Evolutionary conservation across 805 yeast genomes (phyloP).

Genomic region (Yarrowia keelungensis): DNA sequence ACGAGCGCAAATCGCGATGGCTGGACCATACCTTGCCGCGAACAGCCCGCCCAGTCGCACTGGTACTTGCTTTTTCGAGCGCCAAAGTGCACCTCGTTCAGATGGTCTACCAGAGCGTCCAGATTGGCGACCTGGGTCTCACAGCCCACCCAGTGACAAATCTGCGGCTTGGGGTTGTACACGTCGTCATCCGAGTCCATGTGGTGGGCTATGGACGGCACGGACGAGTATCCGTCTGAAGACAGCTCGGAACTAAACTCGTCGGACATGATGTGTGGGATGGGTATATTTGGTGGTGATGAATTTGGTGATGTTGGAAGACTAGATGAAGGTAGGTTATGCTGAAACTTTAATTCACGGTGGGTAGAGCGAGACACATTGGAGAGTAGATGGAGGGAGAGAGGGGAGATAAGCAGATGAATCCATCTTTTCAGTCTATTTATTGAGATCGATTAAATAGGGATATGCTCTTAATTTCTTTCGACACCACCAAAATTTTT

Average conservation of each 20-base stretch:
- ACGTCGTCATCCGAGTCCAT: constrained; percentile 43
- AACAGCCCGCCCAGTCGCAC: constrained; percentile 70
- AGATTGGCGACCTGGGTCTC: constrained; percentile 47
- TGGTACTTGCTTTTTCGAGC: constrained; percentile 52
- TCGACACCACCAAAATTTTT: too few relatives aligned
- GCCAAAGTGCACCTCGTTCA: constrained; percentile 53
- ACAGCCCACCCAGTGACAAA: constrained; percentile 55
- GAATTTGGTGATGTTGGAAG: constrained; percentile 6
- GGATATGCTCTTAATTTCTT: too few relatives aligned
- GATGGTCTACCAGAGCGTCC: constrained; percentile 54
- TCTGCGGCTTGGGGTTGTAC: constrained; percentile 43
- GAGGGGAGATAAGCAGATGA: background rate
- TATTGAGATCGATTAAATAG: too few relatives aligned
- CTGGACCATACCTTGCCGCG: constrained; percentile 58
- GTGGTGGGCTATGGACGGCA: constrained; percentile 42
- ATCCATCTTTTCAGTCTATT: too few relatives aligned
- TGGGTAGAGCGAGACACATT: background rate
- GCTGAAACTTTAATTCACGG: background rate
- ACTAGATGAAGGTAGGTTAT: constrained; percentile 1
- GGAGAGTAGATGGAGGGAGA: too few relatives aligned
- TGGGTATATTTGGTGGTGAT: background rate
- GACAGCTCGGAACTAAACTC: constrained; percentile 25
- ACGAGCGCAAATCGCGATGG: constrained; percentile 65
- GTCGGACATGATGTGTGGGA: constrained; percentile 14
- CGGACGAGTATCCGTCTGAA: constrained; percentile 39